Conservation (phyloP, 2,329 filamentous ascomycete species). For the Aspergillus nomiae region DNA sequence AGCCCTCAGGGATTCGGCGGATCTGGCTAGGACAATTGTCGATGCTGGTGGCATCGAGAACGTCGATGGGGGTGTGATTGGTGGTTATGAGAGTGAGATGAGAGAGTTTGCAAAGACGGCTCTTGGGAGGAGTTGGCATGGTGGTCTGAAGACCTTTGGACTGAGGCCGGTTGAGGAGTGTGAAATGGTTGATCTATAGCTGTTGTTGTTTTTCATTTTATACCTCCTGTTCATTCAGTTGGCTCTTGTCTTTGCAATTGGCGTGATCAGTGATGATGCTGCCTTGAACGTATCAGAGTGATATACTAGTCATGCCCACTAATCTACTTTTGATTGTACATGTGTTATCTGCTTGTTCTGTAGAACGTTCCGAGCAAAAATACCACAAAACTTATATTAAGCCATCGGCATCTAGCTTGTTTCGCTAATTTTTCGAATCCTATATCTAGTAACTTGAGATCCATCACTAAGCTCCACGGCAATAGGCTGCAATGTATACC, state of each 20-base stretch:
- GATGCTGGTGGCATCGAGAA: neutral
- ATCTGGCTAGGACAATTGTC: neutral
- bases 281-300: neutral
- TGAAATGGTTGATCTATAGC: conserved; percentile 1
- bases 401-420: neutral
- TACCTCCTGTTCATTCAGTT: neutral
- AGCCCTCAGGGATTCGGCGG: conserved; percentile 30
- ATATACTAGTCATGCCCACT: neutral
- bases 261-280: neutral
- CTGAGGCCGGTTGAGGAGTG: conserved; percentile 23
- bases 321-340: neutral
- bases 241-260: neutral
- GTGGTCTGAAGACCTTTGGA: conserved; percentile 25
- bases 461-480: conserved; percentile 18
- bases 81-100: conserved; percentile 22
- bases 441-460: conserved; percentile 14
- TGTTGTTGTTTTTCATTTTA: neutral
- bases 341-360: neutral
- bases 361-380: neutral
- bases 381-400: neutral
- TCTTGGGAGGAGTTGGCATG: conserved; percentile 24
- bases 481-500: conserved; percentile 14
- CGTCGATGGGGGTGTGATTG: conserved; percentile 1
- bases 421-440: neutral
- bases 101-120: conserved; percentile 22